These are phyloP conservation scores for Fusarium fracticaudum DNA, from an alignment of 2,329 filamentous ascomycete species.

Conservation along the genomic window DNA sequence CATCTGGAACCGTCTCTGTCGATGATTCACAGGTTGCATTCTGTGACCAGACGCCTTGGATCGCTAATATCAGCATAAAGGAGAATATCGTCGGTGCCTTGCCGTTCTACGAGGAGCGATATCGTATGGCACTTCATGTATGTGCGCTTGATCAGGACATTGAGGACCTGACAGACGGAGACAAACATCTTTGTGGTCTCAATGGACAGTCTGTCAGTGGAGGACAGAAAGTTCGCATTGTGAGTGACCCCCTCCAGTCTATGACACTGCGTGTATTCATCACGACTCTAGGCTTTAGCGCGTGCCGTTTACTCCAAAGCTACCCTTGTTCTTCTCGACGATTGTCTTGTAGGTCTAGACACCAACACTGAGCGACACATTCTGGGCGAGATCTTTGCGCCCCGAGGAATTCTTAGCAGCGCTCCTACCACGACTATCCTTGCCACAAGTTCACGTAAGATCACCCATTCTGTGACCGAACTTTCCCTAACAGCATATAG, in stretches of 20 bases:
- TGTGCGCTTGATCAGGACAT: not conserved
- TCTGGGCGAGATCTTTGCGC: not conserved
- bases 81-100: not conserved
- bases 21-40: not conserved
- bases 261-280: accelerated
- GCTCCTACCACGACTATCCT: not conserved
- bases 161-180: not conserved
- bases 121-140: not conserved
- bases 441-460: not conserved
- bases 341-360: not conserved
- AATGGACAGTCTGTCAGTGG: not conserved
- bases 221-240: not conserved
- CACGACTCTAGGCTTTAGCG: not conserved
- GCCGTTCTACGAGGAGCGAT: not conserved
- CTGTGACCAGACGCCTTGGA: not conserved
- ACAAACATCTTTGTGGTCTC: not conserved
- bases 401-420: not conserved
- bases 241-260: accelerated
- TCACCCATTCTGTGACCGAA: accelerated
- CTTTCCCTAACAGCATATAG: not conserved
- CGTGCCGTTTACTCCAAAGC: not conserved
- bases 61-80: not conserved
- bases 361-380: not conserved
- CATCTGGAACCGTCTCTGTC: not conserved
- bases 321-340: not conserved